Evolutionary conservation across 805 yeast genomes (phyloP).

Genomic region (Limtongia smithiae): DNA sequence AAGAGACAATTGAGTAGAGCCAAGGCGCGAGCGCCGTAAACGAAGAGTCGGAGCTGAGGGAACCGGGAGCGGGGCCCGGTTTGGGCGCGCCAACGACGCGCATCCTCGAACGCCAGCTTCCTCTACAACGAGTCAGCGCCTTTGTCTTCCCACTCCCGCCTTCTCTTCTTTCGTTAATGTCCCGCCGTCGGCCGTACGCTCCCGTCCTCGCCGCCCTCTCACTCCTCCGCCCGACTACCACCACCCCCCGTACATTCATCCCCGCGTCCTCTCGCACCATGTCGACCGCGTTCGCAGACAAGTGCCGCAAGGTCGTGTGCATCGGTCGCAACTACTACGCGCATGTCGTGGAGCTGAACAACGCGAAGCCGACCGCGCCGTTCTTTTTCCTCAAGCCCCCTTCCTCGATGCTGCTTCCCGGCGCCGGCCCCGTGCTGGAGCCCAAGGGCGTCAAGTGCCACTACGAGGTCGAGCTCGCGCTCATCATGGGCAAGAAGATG

Average conservation of each 20-base stretch:
- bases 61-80: too few species aligned
- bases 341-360: slow-evolving; percentile 86
- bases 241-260: not conserved
- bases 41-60: too few species aligned
- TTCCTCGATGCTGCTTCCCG: slow-evolving; percentile 65
- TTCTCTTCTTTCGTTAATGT: too few species aligned
- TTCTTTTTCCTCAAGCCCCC: slow-evolving; percentile 90
- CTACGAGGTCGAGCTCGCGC: slow-evolving; percentile 90
- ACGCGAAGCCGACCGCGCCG: slow-evolving; percentile 76
- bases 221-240: too few species aligned
- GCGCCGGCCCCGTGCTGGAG: slow-evolving; percentile 70
- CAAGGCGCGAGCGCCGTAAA: too few species aligned
- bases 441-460: slow-evolving; percentile 81
- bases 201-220: too few species aligned
- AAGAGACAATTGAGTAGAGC: too few species aligned
- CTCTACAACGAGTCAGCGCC: too few species aligned
- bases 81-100: too few species aligned
- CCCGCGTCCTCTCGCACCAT: not conserved
- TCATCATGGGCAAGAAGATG: slow-evolving; percentile 57
- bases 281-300: slow-evolving; percentile 25
- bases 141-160: too few species aligned
- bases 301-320: slow-evolving; percentile 66
- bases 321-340: slow-evolving; percentile 98
- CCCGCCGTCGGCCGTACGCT: too few species aligned
- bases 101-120: too few species aligned